Base-by-base conservation (phyloP, 257 asterid genomes). In the Datura wrightii region DNA sequence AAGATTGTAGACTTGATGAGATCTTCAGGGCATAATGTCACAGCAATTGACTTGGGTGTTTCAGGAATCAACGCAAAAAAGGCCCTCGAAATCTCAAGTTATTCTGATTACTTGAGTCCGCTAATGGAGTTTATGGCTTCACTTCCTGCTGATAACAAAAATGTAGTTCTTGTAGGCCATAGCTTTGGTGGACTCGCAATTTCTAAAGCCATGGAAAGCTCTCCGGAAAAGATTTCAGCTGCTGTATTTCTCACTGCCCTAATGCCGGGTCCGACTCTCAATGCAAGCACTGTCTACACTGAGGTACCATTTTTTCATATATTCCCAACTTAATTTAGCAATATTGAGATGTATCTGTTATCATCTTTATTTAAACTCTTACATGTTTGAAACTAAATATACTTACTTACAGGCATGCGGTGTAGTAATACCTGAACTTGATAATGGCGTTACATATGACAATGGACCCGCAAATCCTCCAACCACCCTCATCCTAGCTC, bases 121-220 rank as follows among this genome's bases (percentile, higher is more conserved):
- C 80, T 89, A 70, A 65, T 60, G 85, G 83, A 85, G 9, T 86
- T 90, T 85, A 80, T 90, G 89, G 87, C 71, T 44, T 82, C 87
- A 18, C 24, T 86, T 16, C 87, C 90, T 42, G 36, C 67, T 24
- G 31, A 24, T 24, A 24, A 0, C 42, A 16, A 88, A 59, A 83
- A 79, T 79, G 86, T 86, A 42, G 79, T 90, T 41, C 88, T 90
- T 2, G 89, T 90, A 5, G 89, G 80, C 8, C 92, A 90, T 69
- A 88, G 90, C 79, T n/a, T 16, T 0, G 92, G 90, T 0, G 92
- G 90, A 31, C 7, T 82, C 1, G 90, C 84, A 34, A 72, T 88
- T 53, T 85, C 92, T 52, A 85, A 60, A 58, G 92, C 90, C 84
- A 88, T 88, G 89, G 91, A 90, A 9, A 58, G 41, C 79, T 90